These are phyloP conservation scores for Medicago lupulina DNA, from an alignment of 306 rosid genomes.

Conservation along the genomic window DNA sequence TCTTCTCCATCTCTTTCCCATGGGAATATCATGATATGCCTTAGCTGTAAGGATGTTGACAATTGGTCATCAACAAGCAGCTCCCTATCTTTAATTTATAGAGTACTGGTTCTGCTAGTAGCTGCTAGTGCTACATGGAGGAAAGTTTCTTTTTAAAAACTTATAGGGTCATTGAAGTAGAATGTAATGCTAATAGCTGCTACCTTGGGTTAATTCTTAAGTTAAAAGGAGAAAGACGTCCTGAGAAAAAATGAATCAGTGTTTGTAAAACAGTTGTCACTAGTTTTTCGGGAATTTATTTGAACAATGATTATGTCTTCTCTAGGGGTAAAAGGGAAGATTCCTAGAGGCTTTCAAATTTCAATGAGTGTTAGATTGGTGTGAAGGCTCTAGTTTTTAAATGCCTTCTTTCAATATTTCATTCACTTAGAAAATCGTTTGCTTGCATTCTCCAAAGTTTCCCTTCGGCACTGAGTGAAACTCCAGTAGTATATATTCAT, in stretches of 20 bases:
- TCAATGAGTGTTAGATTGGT: too few relatives aligned
- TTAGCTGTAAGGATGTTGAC: conserved; percentile 5
- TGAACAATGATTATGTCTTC: conserved; percentile 1
- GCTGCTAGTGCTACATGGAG: conserved; percentile 7
- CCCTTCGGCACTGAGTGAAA: too few relatives aligned
- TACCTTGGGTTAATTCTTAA: neutral
- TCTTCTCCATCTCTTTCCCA: conserved; percentile 4
- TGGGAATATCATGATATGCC: conserved; percentile 11
- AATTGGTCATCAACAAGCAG: conserved; percentile 12
- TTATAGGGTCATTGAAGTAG: neutral
- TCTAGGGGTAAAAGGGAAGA: neutral
- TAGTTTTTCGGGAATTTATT: neutral
- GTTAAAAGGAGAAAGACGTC: conserved; percentile 15
- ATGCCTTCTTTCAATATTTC: too few relatives aligned
- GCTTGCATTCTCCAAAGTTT: too few relatives aligned
- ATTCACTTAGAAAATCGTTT: too few relatives aligned
- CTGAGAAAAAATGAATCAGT: neutral
- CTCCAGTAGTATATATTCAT: too few relatives aligned
- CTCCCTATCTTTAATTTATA: neutral
- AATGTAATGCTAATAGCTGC: neutral
- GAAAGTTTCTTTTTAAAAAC: neutral
- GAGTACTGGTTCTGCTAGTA: conserved; percentile 8
- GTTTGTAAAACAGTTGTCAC: neutral
- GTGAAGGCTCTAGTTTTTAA: too few relatives aligned
- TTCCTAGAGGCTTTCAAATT: too few relatives aligned